phyloP scores from a whole-genome alignment of 2,329 filamentous ascomycete species.

The Rutstroemia sp. region DNA sequence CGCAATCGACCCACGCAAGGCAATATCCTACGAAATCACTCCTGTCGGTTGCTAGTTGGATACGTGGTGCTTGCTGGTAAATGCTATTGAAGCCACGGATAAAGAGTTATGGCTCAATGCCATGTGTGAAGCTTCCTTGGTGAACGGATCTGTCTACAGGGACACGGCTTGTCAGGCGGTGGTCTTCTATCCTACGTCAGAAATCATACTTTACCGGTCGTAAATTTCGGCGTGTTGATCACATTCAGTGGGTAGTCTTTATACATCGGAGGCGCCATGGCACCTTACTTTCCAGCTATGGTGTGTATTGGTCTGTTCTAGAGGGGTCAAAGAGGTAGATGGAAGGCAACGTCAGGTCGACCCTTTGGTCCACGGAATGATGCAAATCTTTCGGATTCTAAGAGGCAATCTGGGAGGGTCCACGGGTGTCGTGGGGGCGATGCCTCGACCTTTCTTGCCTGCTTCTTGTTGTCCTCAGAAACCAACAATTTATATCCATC shows the following conservation, averaged over 20 bases:
- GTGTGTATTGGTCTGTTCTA: no score
- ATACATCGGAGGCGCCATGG: conserved; percentile 1
- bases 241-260: neutral
- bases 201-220: conserved; percentile 4
- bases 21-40: conserved; percentile 50
- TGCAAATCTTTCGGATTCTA: no score
- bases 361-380: no score
- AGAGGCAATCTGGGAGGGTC: no score
- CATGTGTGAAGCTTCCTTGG: conserved; percentile 53
- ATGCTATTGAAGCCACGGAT: conserved; percentile 58
- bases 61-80: conserved; percentile 48
- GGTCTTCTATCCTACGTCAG: neutral
- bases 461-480: no score
- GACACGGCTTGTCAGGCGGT: no score
- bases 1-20: conserved; percentile 50
- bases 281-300: no score
- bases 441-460: no score
- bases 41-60: conserved; percentile 41
- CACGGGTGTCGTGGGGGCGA: no score
- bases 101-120: conserved; percentile 54
- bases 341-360: no score
- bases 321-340: no score
- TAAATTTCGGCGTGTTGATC: conserved; percentile 1
- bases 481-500: no score
- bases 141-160: conserved; percentile 38